A percentile compares a stretch with the other conserved stretches of the same genome.
Evolutionary conservation across 129 eudicot genomes (phyloP).

Genomic region (Helianthus annuus): HanXRQr2.0-SUNRISE NC_035439.2:98648733-98649232

Average conservation of each 20-base stretch:
- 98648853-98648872: constrained; percentile 53
- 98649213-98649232: too few relatives aligned
- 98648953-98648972: background rate
- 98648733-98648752: constrained; percentile 62
- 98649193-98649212: too few relatives aligned
- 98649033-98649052: too few relatives aligned
- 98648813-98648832: constrained; percentile 69
- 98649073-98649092: too few relatives aligned
- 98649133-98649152: too few relatives aligned
- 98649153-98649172: too few relatives aligned
- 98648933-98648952: too few relatives aligned
- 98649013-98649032: too few relatives aligned
- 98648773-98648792: constrained; percentile 59
- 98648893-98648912: constrained; percentile 35
- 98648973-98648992: background rate
- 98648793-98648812: constrained; percentile 54
- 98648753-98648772: constrained; percentile 63
- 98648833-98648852: constrained; percentile 59
- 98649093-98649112: too few relatives aligned
- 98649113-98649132: too few relatives aligned
- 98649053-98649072: too few relatives aligned
- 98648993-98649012: background rate
- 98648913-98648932: constrained; percentile 26
- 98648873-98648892: constrained; percentile 67
- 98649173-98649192: too few relatives aligned